phyloP scores from a whole-genome alignment of 805 yeast genomes.

The Barnettozyma wickerhamii region DNA sequence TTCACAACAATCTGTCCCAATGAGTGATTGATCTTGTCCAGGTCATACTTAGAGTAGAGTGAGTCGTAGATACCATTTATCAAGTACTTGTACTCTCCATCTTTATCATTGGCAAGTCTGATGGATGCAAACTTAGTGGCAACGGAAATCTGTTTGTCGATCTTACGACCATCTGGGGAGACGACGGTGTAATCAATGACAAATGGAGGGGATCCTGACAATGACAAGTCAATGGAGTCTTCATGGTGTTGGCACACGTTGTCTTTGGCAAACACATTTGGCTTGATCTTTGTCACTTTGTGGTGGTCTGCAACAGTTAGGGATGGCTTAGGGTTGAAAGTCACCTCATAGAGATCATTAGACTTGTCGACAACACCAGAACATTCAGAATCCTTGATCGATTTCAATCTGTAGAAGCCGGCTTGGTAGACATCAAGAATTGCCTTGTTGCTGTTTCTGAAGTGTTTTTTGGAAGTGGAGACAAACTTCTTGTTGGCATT shows the following conservation, averaged over 20 bases:
- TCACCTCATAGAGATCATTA: slow-evolving; percentile 33
- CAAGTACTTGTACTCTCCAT: slow-evolving; percentile 60
- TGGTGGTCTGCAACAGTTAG: slow-evolving; percentile 34
- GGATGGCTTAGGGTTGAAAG: slow-evolving; percentile 43
- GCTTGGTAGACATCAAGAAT: slow-evolving; percentile 34
- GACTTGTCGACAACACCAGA: slow-evolving; percentile 38
- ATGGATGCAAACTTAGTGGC: slow-evolving; percentile 48
- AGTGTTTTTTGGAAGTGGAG: slow-evolving; percentile 18
- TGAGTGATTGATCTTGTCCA: slow-evolving; percentile 25
- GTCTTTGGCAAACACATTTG: slow-evolving; percentile 28
- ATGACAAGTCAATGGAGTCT: slow-evolving; percentile 43
- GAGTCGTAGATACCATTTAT: slow-evolving; percentile 65
- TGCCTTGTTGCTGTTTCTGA: slow-evolving; percentile 27
- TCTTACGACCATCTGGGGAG: slow-evolving; percentile 49
- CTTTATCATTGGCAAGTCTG: slow-evolving; percentile 36
- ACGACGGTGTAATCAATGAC: slow-evolving; percentile 60
- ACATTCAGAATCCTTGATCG: slow-evolving; percentile 49
- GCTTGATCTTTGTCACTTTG: slow-evolving; percentile 21
- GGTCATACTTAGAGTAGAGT: slow-evolving; percentile 44
- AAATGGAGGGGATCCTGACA: slow-evolving; percentile 64
- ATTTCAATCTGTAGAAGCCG: slow-evolving; percentile 44
- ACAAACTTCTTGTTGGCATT: slow-evolving; percentile 27
- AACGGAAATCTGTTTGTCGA: slow-evolving; percentile 39
- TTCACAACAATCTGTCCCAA: slow-evolving; percentile 34
- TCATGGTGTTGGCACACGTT: slow-evolving; percentile 47